Evolutionary conservation across 257 asterid species (phyloP).

Genomic region (Solanum neorickii): DNA sequence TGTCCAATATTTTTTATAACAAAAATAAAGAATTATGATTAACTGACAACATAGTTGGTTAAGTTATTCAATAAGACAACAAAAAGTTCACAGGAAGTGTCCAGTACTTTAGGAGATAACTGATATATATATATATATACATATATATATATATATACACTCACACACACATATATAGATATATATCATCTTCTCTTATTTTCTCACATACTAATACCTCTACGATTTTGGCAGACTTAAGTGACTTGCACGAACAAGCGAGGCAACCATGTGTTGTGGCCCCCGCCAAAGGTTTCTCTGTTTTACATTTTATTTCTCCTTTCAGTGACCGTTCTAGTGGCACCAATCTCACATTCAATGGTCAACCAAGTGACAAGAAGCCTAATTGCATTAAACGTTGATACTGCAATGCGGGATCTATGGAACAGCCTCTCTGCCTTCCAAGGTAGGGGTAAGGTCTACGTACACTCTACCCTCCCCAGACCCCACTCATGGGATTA

Average conservation of each 20-base stretch:
- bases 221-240: background rate
- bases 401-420: background rate
- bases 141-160: too few relatives aligned
- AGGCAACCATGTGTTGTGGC: background rate
- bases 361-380: background rate
- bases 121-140: background rate
- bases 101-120: background rate
- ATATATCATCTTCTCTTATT: too few relatives aligned
- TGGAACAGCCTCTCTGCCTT: too few relatives aligned
- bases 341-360: background rate
- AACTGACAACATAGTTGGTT: background rate
- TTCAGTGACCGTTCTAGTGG: background rate
- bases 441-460: too few relatives aligned
- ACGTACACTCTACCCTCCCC: too few relatives aligned
- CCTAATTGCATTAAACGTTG: background rate
- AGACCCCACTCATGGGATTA: too few relatives aligned
- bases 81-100: background rate
- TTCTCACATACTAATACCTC: background rate
- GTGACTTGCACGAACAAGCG: background rate
- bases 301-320: background rate
- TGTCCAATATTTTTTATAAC: background rate
- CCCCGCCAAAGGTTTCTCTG: background rate
- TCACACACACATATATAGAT: background rate
- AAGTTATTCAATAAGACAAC: background rate
- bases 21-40: background rate